These are phyloP conservation scores for Physcomitrellopsis africana DNA, from an alignment of 225 moss, liverwort and hornwort species.

Conservation along the genomic window DNA sequence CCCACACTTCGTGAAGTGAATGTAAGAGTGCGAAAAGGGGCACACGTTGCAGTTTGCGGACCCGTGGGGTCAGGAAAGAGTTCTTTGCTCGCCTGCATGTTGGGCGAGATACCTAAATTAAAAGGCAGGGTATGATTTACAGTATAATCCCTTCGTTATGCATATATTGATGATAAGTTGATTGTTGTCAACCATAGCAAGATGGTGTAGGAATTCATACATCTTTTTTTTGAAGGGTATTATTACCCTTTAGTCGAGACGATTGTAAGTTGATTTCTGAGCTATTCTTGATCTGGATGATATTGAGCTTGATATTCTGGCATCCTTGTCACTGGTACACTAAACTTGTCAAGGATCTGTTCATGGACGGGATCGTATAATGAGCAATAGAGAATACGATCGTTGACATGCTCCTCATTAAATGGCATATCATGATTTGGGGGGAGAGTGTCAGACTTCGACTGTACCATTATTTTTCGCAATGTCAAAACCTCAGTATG, in stretches of 20 bases:
- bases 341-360: neutral
- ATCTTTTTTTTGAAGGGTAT: neutral
- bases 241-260: no score
- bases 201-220: neutral
- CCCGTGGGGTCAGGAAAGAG: conserved; percentile 65
- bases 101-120: conserved; percentile 67
- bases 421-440: neutral
- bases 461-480: neutral
- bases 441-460: neutral
- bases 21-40: conserved; percentile 40
- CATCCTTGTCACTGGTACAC: neutral
- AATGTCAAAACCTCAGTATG: neutral
- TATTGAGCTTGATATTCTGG: neutral
- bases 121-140: conserved; percentile 48
- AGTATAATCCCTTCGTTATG: no score
- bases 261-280: no score
- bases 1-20: conserved; percentile 43
- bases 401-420: neutral
- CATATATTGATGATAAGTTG: no score
- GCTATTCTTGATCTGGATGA: neutral
- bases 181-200: neutral
- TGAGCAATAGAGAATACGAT: neutral
- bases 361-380: neutral
- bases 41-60: conserved; percentile 59
- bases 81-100: conserved; percentile 49